Percentiles rank a stretch among this genome's conserved stretches.
These are phyloP conservation scores for Penicillium sclerotiorum DNA, from an alignment of 2,329 filamentous ascomycete genomes.

Conservation along the genomic window DNA sequence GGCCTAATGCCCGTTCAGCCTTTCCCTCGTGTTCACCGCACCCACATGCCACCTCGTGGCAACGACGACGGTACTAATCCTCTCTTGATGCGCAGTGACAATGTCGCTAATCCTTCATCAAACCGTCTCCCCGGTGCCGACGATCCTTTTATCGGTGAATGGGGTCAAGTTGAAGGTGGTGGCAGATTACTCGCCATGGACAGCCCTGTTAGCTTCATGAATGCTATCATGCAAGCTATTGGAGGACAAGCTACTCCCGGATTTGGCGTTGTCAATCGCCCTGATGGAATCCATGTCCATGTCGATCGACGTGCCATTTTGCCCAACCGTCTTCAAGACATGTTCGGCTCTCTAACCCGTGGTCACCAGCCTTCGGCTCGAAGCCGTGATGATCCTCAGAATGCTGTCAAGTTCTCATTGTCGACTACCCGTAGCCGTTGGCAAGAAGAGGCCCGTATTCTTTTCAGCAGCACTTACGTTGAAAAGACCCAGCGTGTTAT, in stretches of 20 bases:
- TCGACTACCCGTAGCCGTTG: conserved; percentile 75
- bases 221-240: conserved; percentile 60
- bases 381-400: conserved; percentile 57
- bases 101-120: conserved; percentile 32
- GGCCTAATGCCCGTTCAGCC: conserved; percentile 44
- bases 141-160: conserved; percentile 52
- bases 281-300: conserved; percentile 58
- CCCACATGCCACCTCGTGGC: conserved; percentile 53
- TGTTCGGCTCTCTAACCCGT: conserved; percentile 38
- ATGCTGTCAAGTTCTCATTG: conserved; percentile 74
- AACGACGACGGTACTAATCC: conserved; percentile 86
- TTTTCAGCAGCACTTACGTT: conserved; percentile 70
- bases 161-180: conserved; percentile 55
- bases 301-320: conserved; percentile 55
- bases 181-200: conserved; percentile 51
- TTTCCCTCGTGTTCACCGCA: conserved; percentile 48
- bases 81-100: conserved; percentile 68
- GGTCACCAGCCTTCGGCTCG: conserved; percentile 34
- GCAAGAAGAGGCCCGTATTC: conserved; percentile 84
- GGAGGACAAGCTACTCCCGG: conserved; percentile 47
- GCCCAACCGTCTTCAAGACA: conserved; percentile 57
- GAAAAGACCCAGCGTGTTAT: conserved; percentile 72
- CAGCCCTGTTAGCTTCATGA: conserved; percentile 59
- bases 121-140: conserved; percentile 38
- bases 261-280: conserved; percentile 46